Evolutionary conservation across 164 flowering plant genomes (phyloP), one percentile per base, ranked within the genome.

Genomic region (Hamamelis virginiana): DNA sequence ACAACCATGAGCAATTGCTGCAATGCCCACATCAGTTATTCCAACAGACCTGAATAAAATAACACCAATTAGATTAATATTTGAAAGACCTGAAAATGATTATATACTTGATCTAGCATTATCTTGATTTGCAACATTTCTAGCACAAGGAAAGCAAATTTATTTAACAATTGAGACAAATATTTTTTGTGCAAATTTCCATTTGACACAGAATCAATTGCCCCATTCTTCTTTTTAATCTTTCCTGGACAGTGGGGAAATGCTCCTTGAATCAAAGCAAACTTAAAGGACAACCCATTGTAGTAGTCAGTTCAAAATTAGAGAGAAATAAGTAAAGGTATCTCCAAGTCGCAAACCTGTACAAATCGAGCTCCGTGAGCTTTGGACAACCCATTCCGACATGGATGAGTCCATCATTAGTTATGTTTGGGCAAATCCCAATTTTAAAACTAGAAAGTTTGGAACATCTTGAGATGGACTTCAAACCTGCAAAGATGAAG

Each of bases 371-470:
- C 85, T 94, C 97, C 41, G 48, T 57, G 67, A 94, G 87, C 63
- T 84, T 83, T 33, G 87, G 71, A 76, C 98, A 94, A 63, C 70
- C 16, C 68, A 47, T 70, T 65, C 91, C 96, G 50, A 94, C 75
- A 56, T 81, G 80, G 15, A 72, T 60, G 61, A 91, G 84, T 72
- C 98, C 96, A 69, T 80, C 69, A 66, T 90, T 89, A 13, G 86
- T 87, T 65, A 94, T 82, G 71, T 91, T 88, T 15, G 81, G 79
- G 78, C 98, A 94, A 53, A 94, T 86, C 67, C 98, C 98, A 18
- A 94, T 59, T 66, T 89, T 93, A 27, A 93, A 72, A 77, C 77
- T 78, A 22, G 85, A 46, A 41, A 93, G 96, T 25, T 71, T 66
- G 9, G 82, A 76, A 70, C 97, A 90, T 58, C 81, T 80, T 44